Evolutionary conservation across 345 rosid genomes (phyloP).

Genomic region (Excoecaria agallocha): DNA sequence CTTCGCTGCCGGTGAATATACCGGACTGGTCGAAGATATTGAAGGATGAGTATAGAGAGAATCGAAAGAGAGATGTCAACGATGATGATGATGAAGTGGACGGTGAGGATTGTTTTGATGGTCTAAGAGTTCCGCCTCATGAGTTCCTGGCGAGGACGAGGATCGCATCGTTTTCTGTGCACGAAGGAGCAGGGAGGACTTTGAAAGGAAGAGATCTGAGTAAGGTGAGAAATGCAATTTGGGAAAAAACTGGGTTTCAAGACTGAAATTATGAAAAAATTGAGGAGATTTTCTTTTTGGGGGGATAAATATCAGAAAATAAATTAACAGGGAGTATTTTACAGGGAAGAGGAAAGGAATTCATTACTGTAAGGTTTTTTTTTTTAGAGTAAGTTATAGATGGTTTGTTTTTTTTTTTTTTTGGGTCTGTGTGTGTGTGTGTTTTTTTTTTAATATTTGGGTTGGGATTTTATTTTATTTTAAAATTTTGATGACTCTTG

Average conservation of each 20-base stretch:
- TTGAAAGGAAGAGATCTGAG: slow-evolving; percentile 96
- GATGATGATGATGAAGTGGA: slow-evolving; percentile 37
- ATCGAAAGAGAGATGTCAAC: slow-evolving; percentile 36
- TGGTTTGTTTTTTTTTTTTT: slow-evolving; percentile 2
- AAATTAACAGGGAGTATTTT: neutral
- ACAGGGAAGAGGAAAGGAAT: neutral
- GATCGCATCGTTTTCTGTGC: slow-evolving; percentile 87
- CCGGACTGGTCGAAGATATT: slow-evolving; percentile 99
- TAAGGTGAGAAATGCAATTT: slow-evolving; percentile 94
- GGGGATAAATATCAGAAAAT: slow-evolving; percentile 14
- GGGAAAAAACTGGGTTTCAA: slow-evolving; percentile 91
- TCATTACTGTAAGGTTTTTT: neutral
- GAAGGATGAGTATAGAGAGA: slow-evolving; percentile 59
- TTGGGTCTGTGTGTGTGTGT: no score
- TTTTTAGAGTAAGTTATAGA: neutral
- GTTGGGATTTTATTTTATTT: neutral
- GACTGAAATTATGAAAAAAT: slow-evolving; percentile 36
- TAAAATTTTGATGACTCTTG: slow-evolving; percentile 2
- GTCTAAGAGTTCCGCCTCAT: slow-evolving; percentile 74
- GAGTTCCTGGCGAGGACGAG: slow-evolving; percentile 87
- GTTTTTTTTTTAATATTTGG: slow-evolving; percentile 19
- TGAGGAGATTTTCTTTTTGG: neutral
- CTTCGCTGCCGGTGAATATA: slow-evolving; percentile 83
- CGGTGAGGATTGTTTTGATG: slow-evolving; percentile 43
- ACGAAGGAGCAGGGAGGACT: slow-evolving; percentile 95